Percentiles rank a stretch among this genome's conserved stretches.
Conservation (phyloP, 2,329 filamentous ascomycete species). For the Sphaerulina musiva region DNA sequence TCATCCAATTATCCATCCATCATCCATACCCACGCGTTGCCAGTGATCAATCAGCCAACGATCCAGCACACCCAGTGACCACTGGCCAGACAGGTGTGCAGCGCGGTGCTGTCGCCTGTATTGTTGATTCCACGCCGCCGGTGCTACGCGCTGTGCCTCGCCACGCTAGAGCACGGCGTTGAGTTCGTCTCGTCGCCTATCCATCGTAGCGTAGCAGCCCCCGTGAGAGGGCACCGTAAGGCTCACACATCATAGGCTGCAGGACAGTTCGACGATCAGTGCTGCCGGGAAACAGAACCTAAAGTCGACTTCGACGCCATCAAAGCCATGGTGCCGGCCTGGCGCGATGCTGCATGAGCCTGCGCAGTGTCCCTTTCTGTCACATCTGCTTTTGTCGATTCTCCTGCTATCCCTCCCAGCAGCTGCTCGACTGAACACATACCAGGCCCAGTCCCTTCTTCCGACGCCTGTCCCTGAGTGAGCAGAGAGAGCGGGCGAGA, state of each 20-base stretch:
- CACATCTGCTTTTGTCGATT: conserved; percentile 5
- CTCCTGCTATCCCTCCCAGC: background rate
- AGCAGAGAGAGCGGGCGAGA: background rate
- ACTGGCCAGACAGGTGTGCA: background rate
- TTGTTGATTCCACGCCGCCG: background rate
- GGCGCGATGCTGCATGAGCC: conserved; percentile 12
- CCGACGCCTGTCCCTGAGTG: background rate
- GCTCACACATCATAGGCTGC: conserved; percentile 3
- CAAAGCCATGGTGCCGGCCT: conserved; percentile 5
- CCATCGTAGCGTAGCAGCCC: conserved; percentile 13
- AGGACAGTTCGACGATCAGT: conserved; percentile 13
- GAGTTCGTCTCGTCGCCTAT: background rate
- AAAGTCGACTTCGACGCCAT: conserved; percentile 11
- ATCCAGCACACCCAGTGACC: background rate
- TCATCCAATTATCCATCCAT: no score
- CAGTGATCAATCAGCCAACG: background rate
- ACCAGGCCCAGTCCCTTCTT: background rate
- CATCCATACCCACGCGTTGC: background rate
- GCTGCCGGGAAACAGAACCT: conserved; percentile 12
- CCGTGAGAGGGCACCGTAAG: background rate
- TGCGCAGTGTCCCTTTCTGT: conserved; percentile 6
- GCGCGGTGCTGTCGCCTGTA: background rate
- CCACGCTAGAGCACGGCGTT: conserved; percentile 3
- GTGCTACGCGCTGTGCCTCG: background rate
- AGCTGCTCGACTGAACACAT: background rate